Evolutionary conservation across 371 early-diverging fungal species (phyloP).

Genomic region (Mortierella sp.): DNA sequence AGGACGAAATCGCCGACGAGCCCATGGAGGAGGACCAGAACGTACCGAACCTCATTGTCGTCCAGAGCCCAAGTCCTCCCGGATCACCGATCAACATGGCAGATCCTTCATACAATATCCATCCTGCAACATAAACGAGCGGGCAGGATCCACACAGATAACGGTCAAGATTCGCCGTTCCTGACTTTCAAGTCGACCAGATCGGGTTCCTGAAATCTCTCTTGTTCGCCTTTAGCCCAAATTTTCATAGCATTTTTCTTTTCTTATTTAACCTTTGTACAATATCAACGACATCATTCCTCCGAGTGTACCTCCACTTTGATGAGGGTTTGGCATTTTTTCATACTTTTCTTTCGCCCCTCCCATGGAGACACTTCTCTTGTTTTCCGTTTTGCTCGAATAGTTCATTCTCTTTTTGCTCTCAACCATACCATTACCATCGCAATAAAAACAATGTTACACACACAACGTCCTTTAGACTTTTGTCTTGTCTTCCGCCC

Average conservation of each 20-base stretch:
- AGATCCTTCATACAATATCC: not conserved
- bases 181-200: no score
- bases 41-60: slow-evolving; percentile 6
- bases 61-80: not conserved
- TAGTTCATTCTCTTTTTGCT: not conserved
- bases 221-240: no score
- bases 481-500: no score
- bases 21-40: slow-evolving; percentile 8
- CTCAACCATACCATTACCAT: not conserved
- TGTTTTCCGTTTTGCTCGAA: slow-evolving; percentile 4
- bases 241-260: no score
- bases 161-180: not conserved
- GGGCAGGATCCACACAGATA: not conserved
- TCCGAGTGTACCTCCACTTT: no score
- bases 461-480: no score
- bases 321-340: no score
- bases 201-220: no score
- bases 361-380: not conserved
- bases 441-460: slow-evolving; percentile 4
- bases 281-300: no score
- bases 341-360: no score
- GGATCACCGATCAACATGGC: not conserved
- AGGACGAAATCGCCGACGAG: not conserved
- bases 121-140: not conserved
- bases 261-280: no score